These are phyloP conservation scores for Penicillium ochrochloron DNA, from an alignment of 495 filamentous ascomycete genomes.

Conservation along the genomic window DNA sequence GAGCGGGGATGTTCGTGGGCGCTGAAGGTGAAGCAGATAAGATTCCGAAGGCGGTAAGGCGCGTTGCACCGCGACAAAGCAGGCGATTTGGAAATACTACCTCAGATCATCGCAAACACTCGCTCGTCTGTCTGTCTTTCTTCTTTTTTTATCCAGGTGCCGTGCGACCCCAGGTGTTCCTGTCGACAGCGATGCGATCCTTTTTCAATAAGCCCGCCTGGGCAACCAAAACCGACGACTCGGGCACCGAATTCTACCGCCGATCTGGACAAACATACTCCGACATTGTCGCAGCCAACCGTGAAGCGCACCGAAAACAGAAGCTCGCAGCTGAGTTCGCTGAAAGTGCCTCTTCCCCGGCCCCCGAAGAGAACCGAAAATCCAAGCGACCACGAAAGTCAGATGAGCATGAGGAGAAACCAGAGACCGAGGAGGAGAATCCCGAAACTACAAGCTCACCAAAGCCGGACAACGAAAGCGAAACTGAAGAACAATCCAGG, in stretches of 20 bases:
- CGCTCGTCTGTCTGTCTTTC: background rate
- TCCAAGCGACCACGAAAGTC: slow-evolving; percentile 22
- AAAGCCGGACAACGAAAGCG: background rate
- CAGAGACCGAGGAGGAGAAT: background rate
- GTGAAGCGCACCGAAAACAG: slow-evolving; percentile 34
- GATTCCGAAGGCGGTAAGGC: slow-evolving; percentile 18
- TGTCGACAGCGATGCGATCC: slow-evolving; percentile 50
- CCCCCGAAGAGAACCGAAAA: background rate
- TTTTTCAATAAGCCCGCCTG: slow-evolving; percentile 73
- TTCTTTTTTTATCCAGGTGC: background rate
- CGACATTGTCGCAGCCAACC: slow-evolving; percentile 60
- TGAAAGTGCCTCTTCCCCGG: background rate
- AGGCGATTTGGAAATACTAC: background rate
- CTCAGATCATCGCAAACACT: background rate
- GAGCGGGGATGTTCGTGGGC: slow-evolving; percentile 4
- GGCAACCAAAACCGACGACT: slow-evolving; percentile 49
- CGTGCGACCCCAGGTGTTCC: background rate
- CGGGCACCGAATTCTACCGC: slow-evolving; percentile 66
- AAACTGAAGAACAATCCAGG: background rate
- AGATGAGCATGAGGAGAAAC: slow-evolving; percentile 1
- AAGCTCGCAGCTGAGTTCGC: slow-evolving; percentile 18
- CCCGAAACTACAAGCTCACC: background rate
- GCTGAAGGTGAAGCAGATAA: slow-evolving; percentile 6
- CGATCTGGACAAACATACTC: slow-evolving; percentile 67
- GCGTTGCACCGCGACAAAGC: background rate